Evolutionary conservation across 306 rosid species (phyloP), one percentile per base, ranked within the genome.

Genomic region (Inga laurina): DNA sequence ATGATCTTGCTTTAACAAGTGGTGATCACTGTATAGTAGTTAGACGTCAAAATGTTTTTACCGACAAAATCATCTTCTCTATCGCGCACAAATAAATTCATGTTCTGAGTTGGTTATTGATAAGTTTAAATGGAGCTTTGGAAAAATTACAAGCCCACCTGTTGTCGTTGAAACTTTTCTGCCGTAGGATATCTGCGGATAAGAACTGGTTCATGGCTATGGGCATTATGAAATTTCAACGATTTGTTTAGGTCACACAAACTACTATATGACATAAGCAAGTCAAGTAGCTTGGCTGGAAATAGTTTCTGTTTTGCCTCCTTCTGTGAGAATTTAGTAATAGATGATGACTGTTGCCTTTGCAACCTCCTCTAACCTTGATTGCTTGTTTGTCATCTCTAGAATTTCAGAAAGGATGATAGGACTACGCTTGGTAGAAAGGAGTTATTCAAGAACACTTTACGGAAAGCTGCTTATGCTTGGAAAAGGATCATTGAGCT

Each of bases 401-500:
- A 96, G 99, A 95, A 51, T 27, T 96, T 96, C 86, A 88, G 82
- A 77, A 96, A 96, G 94, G 99, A 96, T 76, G 48, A 91, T 82
- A 94, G 99, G 82, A 51, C 91, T 15, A 83, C 68, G 88, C 91
- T 92, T 37, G 80, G 82, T n/a, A 91, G 99, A 88, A 96, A 93
- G 88, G 97, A 88, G 44, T 86, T 96, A 84, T 96, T 96, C 82
- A 94, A 90, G 86, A 87, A 88, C 86, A 96, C 98, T 16, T 85
- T 96, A 86, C 89, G 91, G 73, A 96, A 96, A 89, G 85, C 95
- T 1, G 88, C 94, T 85, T 83, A 91, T 89, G 98, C 93, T 2
- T 94, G 97, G 97, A 96, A 96, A 85, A 80, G 92, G 85, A 96
- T 96, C 72, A 78, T 77, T 32, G 99, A 96, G 91, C 99, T 96